Evolutionary conservation across 441 rosid species (phyloP).

Genomic region (Erodium moschatum): DNA sequence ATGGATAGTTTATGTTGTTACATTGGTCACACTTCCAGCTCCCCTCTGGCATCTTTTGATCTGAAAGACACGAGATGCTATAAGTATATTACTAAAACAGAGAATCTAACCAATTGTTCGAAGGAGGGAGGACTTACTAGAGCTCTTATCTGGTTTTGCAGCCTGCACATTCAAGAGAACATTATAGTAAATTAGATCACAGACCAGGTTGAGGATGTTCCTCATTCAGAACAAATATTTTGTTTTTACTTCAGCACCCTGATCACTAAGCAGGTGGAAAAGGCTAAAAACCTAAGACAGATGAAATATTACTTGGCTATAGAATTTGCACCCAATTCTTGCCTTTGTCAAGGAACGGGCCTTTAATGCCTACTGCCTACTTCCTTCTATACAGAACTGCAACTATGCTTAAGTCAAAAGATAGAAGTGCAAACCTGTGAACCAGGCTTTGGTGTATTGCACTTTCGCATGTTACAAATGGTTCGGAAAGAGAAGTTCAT

Average conservation of each 20-base stretch:
- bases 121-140: conserved; percentile 50
- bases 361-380: neutral
- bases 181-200: conserved; percentile 12
- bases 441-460: conserved; percentile 95
- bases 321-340: neutral
- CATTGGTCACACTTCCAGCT: conserved; percentile 99
- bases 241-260: neutral
- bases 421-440: conserved; percentile 62
- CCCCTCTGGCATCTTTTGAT: conserved; percentile 92
- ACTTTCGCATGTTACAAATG: conserved; percentile 95
- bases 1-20: conserved; percentile 86
- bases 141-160: conserved; percentile 58
- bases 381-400: neutral
- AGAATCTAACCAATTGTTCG: conserved; percentile 5
- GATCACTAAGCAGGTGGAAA: neutral
- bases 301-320: neutral
- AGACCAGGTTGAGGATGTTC: neutral
- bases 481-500: conserved; percentile 88
- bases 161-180: conserved; percentile 41
- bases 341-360: neutral
- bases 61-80: conserved; percentile 36
- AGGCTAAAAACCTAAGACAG: too few relatives aligned
- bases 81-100: conserved; percentile 20
- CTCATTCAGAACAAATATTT: neutral
- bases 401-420: neutral